These are phyloP conservation scores for Phylloporus sp. DNA, from an alignment of 768 basidiomycete genomes.

Conservation along the genomic window DNA sequence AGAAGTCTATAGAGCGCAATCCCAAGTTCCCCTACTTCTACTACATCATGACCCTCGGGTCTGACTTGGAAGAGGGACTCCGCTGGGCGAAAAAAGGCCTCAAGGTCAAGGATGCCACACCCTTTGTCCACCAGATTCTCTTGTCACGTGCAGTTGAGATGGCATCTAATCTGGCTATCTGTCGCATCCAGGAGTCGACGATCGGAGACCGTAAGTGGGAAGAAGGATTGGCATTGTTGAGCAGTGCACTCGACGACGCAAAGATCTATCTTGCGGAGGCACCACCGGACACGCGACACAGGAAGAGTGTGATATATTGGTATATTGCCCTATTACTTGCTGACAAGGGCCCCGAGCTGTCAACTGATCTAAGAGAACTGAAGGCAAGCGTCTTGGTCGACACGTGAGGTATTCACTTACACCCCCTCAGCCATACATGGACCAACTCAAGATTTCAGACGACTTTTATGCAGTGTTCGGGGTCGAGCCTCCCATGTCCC, in stretches of 20 bases:
- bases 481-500: slow-evolving; percentile 45
- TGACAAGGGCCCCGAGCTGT: slow-evolving; percentile 48
- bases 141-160: slow-evolving; percentile 62
- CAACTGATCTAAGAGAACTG: slow-evolving; percentile 47
- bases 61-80: slow-evolving; percentile 48
- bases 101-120: slow-evolving; percentile 50
- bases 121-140: slow-evolving; percentile 54
- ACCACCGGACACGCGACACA: slow-evolving; percentile 59
- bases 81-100: slow-evolving; percentile 64
- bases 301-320: slow-evolving; percentile 60
- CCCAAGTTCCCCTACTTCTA: slow-evolving; percentile 63
- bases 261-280: slow-evolving; percentile 51
- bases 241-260: slow-evolving; percentile 58
- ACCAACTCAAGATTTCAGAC: slow-evolving; percentile 48
- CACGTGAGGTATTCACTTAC: not conserved
- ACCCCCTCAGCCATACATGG: slow-evolving; percentile 33
- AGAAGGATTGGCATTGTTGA: slow-evolving; percentile 58
- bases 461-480: slow-evolving; percentile 49
- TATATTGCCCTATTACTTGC: slow-evolving; percentile 51
- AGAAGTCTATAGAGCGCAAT: slow-evolving; percentile 47
- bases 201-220: slow-evolving; percentile 45
- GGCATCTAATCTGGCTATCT: slow-evolving; percentile 54
- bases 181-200: slow-evolving; percentile 43
- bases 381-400: slow-evolving; percentile 34
- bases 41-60: slow-evolving; percentile 53